These are phyloP conservation scores for Ganoderma meredithae DNA, from an alignment of 1,284 basidiomycete genomes.

Conservation along the genomic window DNA sequence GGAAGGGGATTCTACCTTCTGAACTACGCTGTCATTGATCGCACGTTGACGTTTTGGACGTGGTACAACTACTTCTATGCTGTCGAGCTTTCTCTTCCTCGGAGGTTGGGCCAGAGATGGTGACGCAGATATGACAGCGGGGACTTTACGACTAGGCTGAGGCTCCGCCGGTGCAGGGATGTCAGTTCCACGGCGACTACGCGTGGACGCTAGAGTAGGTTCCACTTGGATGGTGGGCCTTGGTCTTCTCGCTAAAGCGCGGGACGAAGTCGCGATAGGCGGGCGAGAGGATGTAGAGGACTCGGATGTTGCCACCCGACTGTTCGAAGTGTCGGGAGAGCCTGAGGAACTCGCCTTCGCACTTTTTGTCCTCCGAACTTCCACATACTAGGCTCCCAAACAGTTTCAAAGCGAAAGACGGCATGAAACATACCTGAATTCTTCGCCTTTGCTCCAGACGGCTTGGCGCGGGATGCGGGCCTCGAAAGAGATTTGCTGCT, in stretches of 20 bases:
- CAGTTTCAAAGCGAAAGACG: too few species aligned
- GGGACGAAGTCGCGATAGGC: not conserved
- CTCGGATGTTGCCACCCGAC: not conserved
- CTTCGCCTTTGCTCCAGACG: not conserved
- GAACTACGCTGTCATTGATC: not conserved
- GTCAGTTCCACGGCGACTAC: conserved; percentile 2
- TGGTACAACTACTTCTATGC: not conserved
- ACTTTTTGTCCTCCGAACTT: conserved; percentile 1
- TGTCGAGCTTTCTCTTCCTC: conserved; percentile 3
- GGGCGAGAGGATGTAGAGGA: not conserved
- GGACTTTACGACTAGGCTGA: not conserved
- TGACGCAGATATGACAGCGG: not conserved
- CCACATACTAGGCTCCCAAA: not conserved
- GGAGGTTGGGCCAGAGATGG: not conserved
- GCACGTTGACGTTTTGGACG: not conserved
- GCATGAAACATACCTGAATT: not conserved
- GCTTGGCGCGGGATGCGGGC: not conserved
- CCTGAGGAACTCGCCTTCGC: not conserved
- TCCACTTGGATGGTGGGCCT: not conserved
- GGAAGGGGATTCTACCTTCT: conserved; percentile 10
- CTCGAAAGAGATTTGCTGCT: not conserved
- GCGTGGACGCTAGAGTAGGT: not conserved
- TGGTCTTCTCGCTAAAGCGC: too few species aligned
- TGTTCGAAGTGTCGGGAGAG: not conserved
- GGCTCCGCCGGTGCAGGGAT: not conserved